phyloP scores from a whole-genome alignment of 352 stramenopile genomes.

The Peronospora farinosa region DNA sequence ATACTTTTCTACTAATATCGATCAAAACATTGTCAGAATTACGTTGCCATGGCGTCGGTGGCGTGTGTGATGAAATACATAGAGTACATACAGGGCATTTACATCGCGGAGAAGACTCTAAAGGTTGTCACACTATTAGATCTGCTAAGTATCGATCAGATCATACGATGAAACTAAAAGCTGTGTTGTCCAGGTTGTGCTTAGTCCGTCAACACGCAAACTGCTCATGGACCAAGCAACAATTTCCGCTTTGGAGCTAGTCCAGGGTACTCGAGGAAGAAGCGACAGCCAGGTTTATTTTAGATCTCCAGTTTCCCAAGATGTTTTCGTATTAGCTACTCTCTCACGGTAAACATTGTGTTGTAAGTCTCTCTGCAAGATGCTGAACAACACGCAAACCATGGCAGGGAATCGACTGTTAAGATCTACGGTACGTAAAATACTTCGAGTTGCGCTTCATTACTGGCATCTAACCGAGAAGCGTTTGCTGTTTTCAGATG shows the following conservation, averaged over 20 bases:
- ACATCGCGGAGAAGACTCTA: conserved; percentile 76
- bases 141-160: neutral
- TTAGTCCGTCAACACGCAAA: conserved; percentile 66
- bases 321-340: neutral
- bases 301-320: neutral
- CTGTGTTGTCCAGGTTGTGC: conserved; percentile 43
- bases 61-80: conserved; percentile 82
- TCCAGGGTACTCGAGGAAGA: conserved; percentile 49
- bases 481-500: conserved; percentile 39
- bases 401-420: conserved; percentile 68
- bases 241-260: conserved; percentile 61
- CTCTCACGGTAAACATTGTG: neutral
- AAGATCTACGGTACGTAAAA: conserved; percentile 49
- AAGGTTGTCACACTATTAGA: conserved; percentile 29
- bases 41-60: conserved; percentile 76
- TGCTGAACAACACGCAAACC: conserved; percentile 76
- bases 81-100: conserved; percentile 82
- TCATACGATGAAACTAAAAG: conserved; percentile 1
- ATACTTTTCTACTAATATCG: neutral
- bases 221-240: conserved; percentile 83
- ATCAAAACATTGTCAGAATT: conserved; percentile 44
- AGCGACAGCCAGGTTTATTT: conserved; percentile 45
- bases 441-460: neutral
- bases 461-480: neutral
- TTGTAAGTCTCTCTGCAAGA: conserved; percentile 61